Evolutionary conservation across 805 yeast genomes (phyloP).

Genomic region (Schizosaccharomyces lindneri): DNA sequence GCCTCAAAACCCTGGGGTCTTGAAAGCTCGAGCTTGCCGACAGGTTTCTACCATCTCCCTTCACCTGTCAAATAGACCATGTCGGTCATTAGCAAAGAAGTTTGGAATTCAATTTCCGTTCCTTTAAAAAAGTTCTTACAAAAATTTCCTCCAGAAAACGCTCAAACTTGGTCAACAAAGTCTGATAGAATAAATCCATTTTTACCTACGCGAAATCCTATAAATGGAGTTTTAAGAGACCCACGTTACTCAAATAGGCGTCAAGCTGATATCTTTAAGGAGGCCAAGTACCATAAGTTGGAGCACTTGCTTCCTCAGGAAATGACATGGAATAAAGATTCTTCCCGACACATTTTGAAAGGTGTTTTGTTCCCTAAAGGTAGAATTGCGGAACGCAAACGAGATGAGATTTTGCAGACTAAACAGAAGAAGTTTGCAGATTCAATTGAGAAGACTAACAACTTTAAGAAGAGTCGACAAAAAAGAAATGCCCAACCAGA

Average conservation of each 20-base stretch:
- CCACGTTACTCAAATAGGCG: not conserved
- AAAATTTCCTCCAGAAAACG: not conserved
- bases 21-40: no score
- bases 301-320: not conserved
- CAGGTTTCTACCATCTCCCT: no score
- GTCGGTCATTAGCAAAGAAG: not conserved
- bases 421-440: not conserved
- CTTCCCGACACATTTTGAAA: not conserved
- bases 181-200: not conserved
- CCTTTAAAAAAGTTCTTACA: not conserved
- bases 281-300: not conserved
- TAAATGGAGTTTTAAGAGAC: not conserved
- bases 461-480: not conserved
- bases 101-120: not conserved
- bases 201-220: not conserved
- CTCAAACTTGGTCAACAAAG: not conserved
- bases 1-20: no score
- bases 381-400: not conserved
- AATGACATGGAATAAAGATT: not conserved
- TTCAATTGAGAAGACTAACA: not conserved
- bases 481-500: no score
- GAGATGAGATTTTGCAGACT: not conserved
- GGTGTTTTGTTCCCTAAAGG: not conserved
- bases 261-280: constrained; percentile 1
- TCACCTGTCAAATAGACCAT: not conserved